A percentile compares a stretch with the other conserved stretches of the same genome.
phyloP scores from a whole-genome alignment of 2,329 filamentous ascomycete genomes.

The Phialemonium atrogriseum region DNA sequence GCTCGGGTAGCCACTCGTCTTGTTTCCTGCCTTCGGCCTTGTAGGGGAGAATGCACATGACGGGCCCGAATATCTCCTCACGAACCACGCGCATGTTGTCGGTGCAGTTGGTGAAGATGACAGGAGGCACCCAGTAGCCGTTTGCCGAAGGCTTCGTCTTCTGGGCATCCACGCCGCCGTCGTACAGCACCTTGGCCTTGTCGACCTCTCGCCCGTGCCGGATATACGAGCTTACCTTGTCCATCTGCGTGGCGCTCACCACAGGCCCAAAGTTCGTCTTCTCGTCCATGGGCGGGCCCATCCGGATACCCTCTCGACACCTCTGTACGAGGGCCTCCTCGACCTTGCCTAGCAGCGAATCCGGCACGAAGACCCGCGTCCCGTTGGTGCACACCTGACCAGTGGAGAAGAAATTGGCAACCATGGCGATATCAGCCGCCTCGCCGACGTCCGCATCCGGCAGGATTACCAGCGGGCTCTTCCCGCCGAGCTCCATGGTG shows the following conservation, averaged over 20 bases:
- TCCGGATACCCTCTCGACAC: constrained; percentile 59
- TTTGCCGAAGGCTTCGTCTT: constrained; percentile 37
- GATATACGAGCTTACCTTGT: constrained; percentile 75
- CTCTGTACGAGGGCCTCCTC: constrained; percentile 62
- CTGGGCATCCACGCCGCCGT: constrained; percentile 56
- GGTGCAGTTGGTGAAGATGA: constrained; percentile 78
- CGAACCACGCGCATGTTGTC: constrained; percentile 71
- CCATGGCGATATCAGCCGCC: constrained; percentile 85
- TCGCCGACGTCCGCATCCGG: constrained; percentile 70
- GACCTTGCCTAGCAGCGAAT: constrained; percentile 55
- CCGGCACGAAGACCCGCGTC: constrained; percentile 76
- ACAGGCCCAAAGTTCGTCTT: constrained; percentile 78
- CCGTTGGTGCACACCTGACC: constrained; percentile 93
- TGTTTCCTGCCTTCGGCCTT: constrained; percentile 57
- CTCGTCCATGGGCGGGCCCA: constrained; percentile 64
- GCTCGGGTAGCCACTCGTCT: too few species aligned
- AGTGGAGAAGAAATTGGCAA: constrained; percentile 87
- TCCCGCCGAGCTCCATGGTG: constrained; percentile 87
- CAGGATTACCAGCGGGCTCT: constrained; percentile 72
- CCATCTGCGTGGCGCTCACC: constrained; percentile 63
- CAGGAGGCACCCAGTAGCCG: constrained; percentile 81
- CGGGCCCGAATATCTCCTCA: constrained; percentile 86
- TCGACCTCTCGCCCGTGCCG: constrained; percentile 65
- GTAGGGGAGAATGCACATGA: constrained; percentile 75
- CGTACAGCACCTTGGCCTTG: constrained; percentile 64